Conservation (phyloP, 2,329 filamentous ascomycete genomes). For the Westerdykella ornata region DNA sequence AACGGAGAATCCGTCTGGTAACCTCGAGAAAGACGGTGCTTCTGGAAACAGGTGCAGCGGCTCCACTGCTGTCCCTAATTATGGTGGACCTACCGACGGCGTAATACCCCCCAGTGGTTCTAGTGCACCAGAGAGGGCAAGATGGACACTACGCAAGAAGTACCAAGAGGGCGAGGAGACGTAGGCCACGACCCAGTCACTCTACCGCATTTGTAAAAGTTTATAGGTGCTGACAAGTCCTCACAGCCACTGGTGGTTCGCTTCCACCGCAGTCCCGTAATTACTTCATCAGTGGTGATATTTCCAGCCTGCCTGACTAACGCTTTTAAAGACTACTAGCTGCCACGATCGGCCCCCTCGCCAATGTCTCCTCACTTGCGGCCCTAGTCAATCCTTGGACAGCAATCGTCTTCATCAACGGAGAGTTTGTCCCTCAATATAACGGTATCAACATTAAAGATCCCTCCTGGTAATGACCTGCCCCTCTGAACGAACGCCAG, state of each 20-base stretch:
- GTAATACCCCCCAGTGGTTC: not conserved
- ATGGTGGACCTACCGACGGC: not conserved
- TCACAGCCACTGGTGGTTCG: constrained; percentile 36
- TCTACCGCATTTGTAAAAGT: too few species aligned
- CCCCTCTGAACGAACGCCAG: not conserved
- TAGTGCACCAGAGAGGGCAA: not conserved
- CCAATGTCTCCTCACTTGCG: constrained; percentile 81
- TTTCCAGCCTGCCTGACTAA: not conserved
- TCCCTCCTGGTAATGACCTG: constrained; percentile 56
- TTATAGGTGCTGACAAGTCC: not conserved
- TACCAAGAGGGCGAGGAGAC: constrained; percentile 9
- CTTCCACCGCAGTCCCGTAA: constrained; percentile 32
- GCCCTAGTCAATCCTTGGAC: constrained; percentile 79
- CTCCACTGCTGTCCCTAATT: constrained; percentile 2
- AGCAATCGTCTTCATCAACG: constrained; percentile 47
- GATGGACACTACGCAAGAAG: constrained; percentile 8
- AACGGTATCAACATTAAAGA: constrained; percentile 55
- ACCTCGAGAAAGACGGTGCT: constrained; percentile 6
- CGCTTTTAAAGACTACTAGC: constrained; percentile 55
- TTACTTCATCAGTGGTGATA: not conserved
- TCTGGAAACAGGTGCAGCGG: constrained; percentile 3
- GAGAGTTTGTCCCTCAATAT: constrained; percentile 46
- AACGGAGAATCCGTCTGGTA: not conserved
- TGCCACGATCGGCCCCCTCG: constrained; percentile 76
- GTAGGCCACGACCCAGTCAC: constrained; percentile 5